Evolutionary conservation across 1,284 basidiomycete species (phyloP).

Genomic region (Leccinum pachyderme): DNA sequence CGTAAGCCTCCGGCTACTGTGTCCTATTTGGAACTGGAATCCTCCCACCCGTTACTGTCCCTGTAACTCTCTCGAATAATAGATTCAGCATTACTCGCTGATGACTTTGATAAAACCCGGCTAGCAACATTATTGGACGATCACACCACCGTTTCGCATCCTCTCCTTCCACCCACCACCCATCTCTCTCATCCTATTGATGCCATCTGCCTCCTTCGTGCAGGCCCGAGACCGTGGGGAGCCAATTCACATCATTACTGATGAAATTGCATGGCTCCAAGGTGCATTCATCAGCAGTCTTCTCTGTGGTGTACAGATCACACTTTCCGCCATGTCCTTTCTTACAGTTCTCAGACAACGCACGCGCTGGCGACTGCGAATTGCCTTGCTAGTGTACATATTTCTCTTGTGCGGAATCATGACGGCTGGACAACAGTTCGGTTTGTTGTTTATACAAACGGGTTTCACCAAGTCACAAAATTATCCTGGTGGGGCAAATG

Average conservation of each 20-base stretch:
- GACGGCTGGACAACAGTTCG: slow-evolving; percentile 17
- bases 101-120: slow-evolving; percentile 8
- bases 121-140: background rate
- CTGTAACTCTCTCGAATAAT: slow-evolving; percentile 10
- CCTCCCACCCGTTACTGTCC: slow-evolving; percentile 13
- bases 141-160: slow-evolving; percentile 12
- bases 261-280: slow-evolving; percentile 26
- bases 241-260: background rate
- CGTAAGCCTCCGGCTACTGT: background rate
- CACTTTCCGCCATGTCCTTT: slow-evolving; percentile 25
- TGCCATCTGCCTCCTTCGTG: slow-evolving; percentile 8
- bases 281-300: slow-evolving; percentile 25
- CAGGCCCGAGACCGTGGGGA: slow-evolving; percentile 2
- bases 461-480: slow-evolving; percentile 17
- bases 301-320: slow-evolving; percentile 22
- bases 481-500: slow-evolving; percentile 22
- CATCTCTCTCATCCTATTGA: background rate
- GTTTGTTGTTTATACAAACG: slow-evolving; percentile 17
- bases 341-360: slow-evolving; percentile 17
- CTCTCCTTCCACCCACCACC: background rate
- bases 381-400: slow-evolving; percentile 19
- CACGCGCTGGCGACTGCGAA: slow-evolving; percentile 8
- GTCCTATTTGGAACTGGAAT: background rate
- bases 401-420: slow-evolving; percentile 12
- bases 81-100: background rate